Base-by-base conservation (phyloP, 192 early-diverging fungal species). In the Haplosporangium gracile region DNA sequence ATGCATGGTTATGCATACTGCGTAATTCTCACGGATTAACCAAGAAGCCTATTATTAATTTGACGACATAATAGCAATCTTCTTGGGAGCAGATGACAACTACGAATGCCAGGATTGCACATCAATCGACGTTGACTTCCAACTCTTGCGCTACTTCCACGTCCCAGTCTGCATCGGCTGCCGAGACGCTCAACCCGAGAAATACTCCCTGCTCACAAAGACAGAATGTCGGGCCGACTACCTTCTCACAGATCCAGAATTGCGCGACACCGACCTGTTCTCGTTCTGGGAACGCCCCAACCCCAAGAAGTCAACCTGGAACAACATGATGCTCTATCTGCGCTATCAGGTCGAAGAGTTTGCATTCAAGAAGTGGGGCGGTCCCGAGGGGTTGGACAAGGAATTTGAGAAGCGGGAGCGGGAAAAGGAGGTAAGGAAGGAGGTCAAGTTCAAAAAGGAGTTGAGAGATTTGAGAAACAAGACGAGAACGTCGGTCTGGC, bases 301-400 rank as follows among this genome's bases (percentile, higher is more conserved):
- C 81, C 98, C 98, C 38, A 96, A 95, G 80, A 99, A 98, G 79
- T 93, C 95, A 0, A 97, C 97, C 3, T 99, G 97, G 94, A 97
- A 96, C 89, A 97, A 97, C 89, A 99, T 99, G 98, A 93, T 97
- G 85, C 89, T 99, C 26, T 99, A 97, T 76, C 89, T 98, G 26
- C 91, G 97, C 22, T 89, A 90, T 76, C 95, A 97, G 83, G 95
- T 99, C 7, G 99, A 99, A 85, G 89, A 82, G n/a, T 99, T 96
- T 91, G 98, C 98, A 10, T 93, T 96, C 72, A 93, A 96, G 60
- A 99, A 99, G 82, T 99, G 98, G 97, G 97, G 96, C 24, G 89
- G 94, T 13, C 88, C 94, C 20, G 96, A 98, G 74, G 93, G 87
- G 8, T 89, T 99, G 34, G 99, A 99, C 89, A 80, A 89, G 36